Base-by-base conservation (phyloP, 805 yeast species). In the Kuraishia cidri region DNA sequence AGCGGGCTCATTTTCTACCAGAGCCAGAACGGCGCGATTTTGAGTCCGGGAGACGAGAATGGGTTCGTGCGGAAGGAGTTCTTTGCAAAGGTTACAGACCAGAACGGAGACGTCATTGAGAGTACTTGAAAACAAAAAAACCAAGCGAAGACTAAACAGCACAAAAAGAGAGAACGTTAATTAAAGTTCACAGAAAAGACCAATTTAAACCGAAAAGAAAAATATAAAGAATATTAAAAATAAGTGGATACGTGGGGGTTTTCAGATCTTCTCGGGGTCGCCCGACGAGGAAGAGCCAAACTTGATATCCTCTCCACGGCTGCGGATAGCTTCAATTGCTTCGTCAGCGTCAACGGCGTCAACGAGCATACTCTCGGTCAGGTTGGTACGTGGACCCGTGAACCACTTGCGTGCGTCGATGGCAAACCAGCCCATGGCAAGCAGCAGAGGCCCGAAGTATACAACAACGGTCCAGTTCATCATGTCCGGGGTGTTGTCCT, bases 1-100 rank as follows among this genome's bases (percentile, higher is more conserved):
- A 45, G 48, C 20, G 62, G 67, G 3, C 58, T 60, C 1, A 57
- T 78, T 14, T 71, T 92, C 34, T 80, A 62, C 56, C 64, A 58
- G 45, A 78, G 94, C 30, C 58, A 67, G 11, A 92, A 92, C 48
- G 75, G 81, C 7, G 97, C 87, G 6, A 72, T 83, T 17, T 54
- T 88, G 32, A 66, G 81, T 3, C 59, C 70, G 5, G 90, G 94
- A 2, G 65, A 74, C 47, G 55, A 53, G 3, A 41, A 64, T 6
- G 94, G 94, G 0, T 30, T 54, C 2, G 55, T 84, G 3, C 50
- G 64, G 0, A 45, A 51, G 5, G 54, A 62, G 11, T 71, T 53
- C 34, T 75, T 83, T 29, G 33, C 22, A 9, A 45, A 46, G 26
- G 42, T 55, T 6, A 41, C 50, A 6, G 54, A 54, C 36, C 19